Base-by-base conservation (phyloP, 805 yeast species). In the Kluyveromyces nonfermentans region DNA sequence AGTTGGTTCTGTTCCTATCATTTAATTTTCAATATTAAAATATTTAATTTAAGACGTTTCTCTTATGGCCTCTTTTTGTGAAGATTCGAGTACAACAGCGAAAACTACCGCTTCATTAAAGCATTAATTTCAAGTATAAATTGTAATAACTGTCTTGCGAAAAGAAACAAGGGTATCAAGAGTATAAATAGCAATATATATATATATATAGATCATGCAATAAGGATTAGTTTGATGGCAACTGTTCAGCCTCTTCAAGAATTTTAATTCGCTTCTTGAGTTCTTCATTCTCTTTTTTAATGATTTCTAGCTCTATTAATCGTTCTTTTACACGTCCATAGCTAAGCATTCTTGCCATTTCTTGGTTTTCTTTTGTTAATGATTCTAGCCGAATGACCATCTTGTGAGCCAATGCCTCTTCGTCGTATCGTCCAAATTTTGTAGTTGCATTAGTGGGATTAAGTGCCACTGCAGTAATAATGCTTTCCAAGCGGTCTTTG, bases 311-410 rank as follows among this genome's bases (percentile, higher is more conserved):
- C 59, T 82, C 86, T 35, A 85, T 74, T 46, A 80, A 75, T 48
- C 78, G 67, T 54, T 85, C 86, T 55, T 81, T 82, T 35, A 84
- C 72, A 57, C 80, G 79, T n/a, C 95, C 86, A 60, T 72, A 80
- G 50, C 88, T 78, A 9, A 85, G 60, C 80, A 84, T 77, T 52
- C 76, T 76, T 48, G 80, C 72, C 64, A 86, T 70, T 49, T 73
- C 78, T 45, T 78, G 80, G 57, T 86, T 86, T 56, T 86, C 95
- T 37, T 72, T 73, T 16, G 76, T 76, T 46, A 86, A 63, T 45
- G 72, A 65, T 43, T 75, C 75, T 50, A 86, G 53, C 52, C 84
- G 77, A 34, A 72, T 71, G 33, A 85, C 68, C 46, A 85, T 75
- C 53, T 80, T 80, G 56, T 85, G 93, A 12, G 89, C 78, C 38